phyloP scores from a whole-genome alignment of 176 grass and related monocot species.

The Oryza officinalis region DNA sequence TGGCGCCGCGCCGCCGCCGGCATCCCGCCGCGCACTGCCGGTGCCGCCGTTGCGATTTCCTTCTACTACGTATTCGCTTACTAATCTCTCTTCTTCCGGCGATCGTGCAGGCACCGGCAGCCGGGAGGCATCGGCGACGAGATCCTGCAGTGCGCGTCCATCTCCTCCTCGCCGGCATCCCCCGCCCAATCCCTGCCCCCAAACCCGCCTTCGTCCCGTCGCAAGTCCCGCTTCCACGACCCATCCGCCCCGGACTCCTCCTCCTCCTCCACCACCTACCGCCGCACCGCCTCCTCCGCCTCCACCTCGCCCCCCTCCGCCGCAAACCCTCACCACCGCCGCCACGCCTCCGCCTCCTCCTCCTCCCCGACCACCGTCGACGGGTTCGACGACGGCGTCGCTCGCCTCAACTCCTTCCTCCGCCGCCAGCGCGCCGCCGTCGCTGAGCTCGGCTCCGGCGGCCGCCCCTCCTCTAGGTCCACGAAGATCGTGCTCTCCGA shows the following conservation, averaged over 20 bases:
- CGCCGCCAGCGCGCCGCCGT: slow-evolving; percentile 47
- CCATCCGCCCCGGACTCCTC: background rate
- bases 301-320: slow-evolving; percentile 4
- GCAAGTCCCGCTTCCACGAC: slow-evolving; percentile 69
- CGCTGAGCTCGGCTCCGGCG: slow-evolving; percentile 33
- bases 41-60: background rate
- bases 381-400: slow-evolving; percentile 35
- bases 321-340: slow-evolving; percentile 26
- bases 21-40: no score
- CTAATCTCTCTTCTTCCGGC: background rate
- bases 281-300: slow-evolving; percentile 5
- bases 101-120: slow-evolving; percentile 48
- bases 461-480: slow-evolving; percentile 26
- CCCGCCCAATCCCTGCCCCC: slow-evolving; percentile 44
- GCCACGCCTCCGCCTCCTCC: slow-evolving; percentile 17
- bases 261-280: background rate
- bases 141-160: slow-evolving; percentile 64
- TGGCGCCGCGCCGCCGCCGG: background rate
- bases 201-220: slow-evolving; percentile 53
- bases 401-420: slow-evolving; percentile 64
- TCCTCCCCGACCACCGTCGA: slow-evolving; percentile 27
- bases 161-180: slow-evolving; percentile 29
- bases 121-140: slow-evolving; percentile 62
- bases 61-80: background rate
- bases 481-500: slow-evolving; percentile 61